These are phyloP conservation scores for Cryptosporidium felis DNA, from an alignment of 169 alveolate species.

Conservation along the genomic window DNA sequence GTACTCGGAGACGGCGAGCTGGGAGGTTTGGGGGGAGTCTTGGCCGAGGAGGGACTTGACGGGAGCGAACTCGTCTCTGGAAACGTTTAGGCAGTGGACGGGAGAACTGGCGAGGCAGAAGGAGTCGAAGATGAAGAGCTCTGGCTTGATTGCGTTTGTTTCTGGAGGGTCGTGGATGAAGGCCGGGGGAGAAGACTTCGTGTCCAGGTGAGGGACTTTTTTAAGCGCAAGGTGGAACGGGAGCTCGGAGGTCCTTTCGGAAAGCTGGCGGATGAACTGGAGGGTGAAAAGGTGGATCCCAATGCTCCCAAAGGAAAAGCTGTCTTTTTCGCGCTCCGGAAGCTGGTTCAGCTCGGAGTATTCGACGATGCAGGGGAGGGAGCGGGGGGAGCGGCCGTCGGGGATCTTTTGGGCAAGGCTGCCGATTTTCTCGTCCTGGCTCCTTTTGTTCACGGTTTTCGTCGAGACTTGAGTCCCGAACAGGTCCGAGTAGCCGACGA, in stretches of 20 bases:
- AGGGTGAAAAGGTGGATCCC: slow-evolving; percentile 76
- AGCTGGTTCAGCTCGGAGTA: slow-evolving; percentile 80
- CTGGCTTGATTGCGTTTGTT: slow-evolving; percentile 80
- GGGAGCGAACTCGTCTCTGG: slow-evolving; percentile 83
- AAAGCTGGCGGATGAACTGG: slow-evolving; percentile 50
- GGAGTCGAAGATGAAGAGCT: slow-evolving; percentile 80
- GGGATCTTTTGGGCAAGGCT: slow-evolving; percentile 31
- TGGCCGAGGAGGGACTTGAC: slow-evolving; percentile 81
- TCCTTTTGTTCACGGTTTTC: slow-evolving; percentile 73
- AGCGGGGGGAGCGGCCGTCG: slow-evolving; percentile 65
- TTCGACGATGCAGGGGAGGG: slow-evolving; percentile 77
- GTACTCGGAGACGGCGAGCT: background rate
- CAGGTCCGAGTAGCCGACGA: slow-evolving; percentile 78
- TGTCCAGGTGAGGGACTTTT: slow-evolving; percentile 74
- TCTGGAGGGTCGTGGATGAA: slow-evolving; percentile 63
- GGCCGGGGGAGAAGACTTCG: background rate
- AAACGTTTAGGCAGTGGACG: slow-evolving; percentile 65
- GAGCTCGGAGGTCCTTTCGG: background rate
- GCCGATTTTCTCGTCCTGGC: slow-evolving; percentile 68
- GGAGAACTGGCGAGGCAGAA: slow-evolving; percentile 73
- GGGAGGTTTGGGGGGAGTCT: slow-evolving; percentile 77
- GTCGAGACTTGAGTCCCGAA: slow-evolving; percentile 74
- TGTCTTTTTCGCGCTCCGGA: slow-evolving; percentile 23
- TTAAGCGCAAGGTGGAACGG: slow-evolving; percentile 80
- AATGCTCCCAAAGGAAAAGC: slow-evolving; percentile 76